Evolutionary conservation across 129 eudicot genomes (phyloP), one percentile per base, ranked within the genome.

Genomic region (Flaveria bidentis): DNA sequence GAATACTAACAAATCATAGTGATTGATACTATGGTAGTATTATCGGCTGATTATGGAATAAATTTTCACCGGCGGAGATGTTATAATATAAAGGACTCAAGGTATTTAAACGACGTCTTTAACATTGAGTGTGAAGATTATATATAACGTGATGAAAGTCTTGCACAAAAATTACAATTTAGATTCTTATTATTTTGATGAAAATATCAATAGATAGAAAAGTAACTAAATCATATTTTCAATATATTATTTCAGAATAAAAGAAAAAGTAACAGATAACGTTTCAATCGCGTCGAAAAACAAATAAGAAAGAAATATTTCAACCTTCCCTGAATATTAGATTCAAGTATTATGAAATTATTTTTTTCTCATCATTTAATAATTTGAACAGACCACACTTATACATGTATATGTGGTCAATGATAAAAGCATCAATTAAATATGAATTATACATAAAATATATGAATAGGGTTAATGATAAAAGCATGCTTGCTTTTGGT

Each of bases 401-500:
- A 33, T 33, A 33, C 39, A 12, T 49, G 5, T 49, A 49, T 11
- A 49, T 2, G 13, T 14, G n/a, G 53, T 49, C 17, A 49, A 51
- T 51, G 18, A 55, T 55, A 55, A 20, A 52, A 55, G 14, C 26
- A 55, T 55, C 26, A 55, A 55, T 20, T 22, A 41, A 33, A 47
- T 45, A 14, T 69, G 3, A 9, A 52, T 16, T 71, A 3, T 45
- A 47, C 6, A 15, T 12, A 5, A 52, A 2, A n/a, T 51, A 13
- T 18, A 66, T 55, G 17, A 47, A 72, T n/a, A 49, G 67, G 53
- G 62, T 44, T 53, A 79, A 64, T 76, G 68, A 71, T 75, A 79
- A 84, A 76, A 82, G 90, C 93, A 86, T 85, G 90, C 76, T 85
- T 78, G 75, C 78, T 83, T 83, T 88, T 62, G 66, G 45, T 26